Conservation (phyloP, 2,329 filamentous ascomycete genomes). For the Penicillium sp. region DNA sequence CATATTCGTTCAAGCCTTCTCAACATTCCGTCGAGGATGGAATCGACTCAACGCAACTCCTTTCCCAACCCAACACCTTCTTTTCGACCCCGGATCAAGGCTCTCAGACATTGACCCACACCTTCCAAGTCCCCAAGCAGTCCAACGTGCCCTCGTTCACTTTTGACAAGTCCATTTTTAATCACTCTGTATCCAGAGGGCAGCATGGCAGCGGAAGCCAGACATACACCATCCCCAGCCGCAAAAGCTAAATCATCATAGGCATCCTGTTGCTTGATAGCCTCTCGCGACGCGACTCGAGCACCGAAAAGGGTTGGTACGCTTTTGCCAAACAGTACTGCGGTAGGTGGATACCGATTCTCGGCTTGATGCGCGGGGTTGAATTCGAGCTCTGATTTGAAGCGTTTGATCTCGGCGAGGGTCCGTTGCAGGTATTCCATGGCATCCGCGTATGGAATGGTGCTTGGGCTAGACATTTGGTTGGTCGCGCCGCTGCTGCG, state of each 20-base stretch:
- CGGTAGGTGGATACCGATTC: constrained; percentile 77
- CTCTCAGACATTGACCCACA: constrained; percentile 67
- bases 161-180: constrained; percentile 67
- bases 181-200: constrained; percentile 72
- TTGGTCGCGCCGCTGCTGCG: constrained; percentile 23
- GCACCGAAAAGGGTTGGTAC: constrained; percentile 81
- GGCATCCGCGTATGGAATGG: constrained; percentile 51
- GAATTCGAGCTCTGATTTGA: constrained; percentile 69
- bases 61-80: constrained; percentile 66
- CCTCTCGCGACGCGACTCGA: constrained; percentile 64
- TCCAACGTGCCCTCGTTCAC: constrained; percentile 80
- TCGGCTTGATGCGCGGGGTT: constrained; percentile 50
- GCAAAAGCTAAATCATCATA: constrained; percentile 86
- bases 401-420: constrained; percentile 63
- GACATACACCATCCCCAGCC: constrained; percentile 80
- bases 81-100: constrained; percentile 59
- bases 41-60: constrained; percentile 1
- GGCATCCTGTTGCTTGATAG: constrained; percentile 67
- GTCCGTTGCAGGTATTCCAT: constrained; percentile 68
- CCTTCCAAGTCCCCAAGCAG: constrained; percentile 78
- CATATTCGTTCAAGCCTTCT: neutral
- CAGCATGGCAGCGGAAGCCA: constrained; percentile 79
- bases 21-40: neutral
- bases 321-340: constrained; percentile 79
- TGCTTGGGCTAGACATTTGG: constrained; percentile 27